phyloP scores from a whole-genome alignment of 1,284 basidiomycete species.

The Coniferiporia weirii region DNA sequence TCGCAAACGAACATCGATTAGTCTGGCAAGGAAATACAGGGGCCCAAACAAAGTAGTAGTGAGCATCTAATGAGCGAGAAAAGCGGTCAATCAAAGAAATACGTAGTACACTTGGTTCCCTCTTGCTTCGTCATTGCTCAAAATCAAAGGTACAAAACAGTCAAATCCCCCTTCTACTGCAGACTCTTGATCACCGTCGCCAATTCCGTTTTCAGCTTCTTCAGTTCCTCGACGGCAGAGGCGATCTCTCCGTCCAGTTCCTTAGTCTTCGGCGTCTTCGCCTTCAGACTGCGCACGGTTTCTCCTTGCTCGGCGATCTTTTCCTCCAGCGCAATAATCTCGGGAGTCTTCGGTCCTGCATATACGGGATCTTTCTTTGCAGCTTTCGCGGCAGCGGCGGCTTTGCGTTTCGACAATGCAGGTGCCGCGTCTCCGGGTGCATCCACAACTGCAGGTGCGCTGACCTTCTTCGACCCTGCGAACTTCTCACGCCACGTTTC shows the following conservation, averaged over 20 bases:
- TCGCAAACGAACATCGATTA: too few relatives aligned
- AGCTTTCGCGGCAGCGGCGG: conserved; percentile 30
- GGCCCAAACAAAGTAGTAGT: too few relatives aligned
- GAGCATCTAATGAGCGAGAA: too few relatives aligned
- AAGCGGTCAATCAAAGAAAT: too few relatives aligned
- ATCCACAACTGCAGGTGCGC: conserved; percentile 28
- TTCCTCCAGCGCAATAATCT: conserved; percentile 59
- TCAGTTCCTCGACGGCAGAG: conserved; percentile 43
- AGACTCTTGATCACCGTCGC: conserved; percentile 22
- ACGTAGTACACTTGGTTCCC: too few relatives aligned
- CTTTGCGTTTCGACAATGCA: conserved; percentile 51
- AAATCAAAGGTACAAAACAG: neutral
- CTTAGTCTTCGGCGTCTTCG: conserved; percentile 56
- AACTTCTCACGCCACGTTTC: conserved; percentile 82
- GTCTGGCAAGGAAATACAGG: too few relatives aligned
- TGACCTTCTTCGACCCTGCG: conserved; percentile 51
- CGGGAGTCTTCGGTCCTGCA: conserved; percentile 54
- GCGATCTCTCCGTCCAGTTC: conserved; percentile 46
- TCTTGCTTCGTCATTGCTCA: too few relatives aligned
- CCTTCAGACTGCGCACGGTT: conserved; percentile 62
- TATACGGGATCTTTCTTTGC: conserved; percentile 25
- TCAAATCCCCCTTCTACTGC: neutral
- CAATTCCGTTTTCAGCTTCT: conserved; percentile 61
- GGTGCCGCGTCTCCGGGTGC: conserved; percentile 37
- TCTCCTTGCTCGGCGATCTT: conserved; percentile 74